Evolutionary conservation across 371 early-diverging fungal species (phyloP).

Genomic region (Lichtheimia ornata): DNA sequence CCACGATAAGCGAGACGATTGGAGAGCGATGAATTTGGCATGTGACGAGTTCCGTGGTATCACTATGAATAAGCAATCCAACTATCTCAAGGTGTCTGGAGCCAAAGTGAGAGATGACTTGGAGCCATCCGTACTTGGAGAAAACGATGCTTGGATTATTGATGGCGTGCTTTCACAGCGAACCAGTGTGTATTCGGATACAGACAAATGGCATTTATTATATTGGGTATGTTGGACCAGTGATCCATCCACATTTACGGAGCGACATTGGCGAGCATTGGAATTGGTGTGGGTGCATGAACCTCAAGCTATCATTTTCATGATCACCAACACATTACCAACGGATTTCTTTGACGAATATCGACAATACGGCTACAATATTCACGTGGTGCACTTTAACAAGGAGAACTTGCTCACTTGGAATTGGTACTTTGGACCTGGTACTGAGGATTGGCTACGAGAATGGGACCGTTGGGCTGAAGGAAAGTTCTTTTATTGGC

Average conservation of each 20-base stretch:
- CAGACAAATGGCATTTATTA: conserved; percentile 59
- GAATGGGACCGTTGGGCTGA: conserved; percentile 63
- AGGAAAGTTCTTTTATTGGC: conserved; percentile 59
- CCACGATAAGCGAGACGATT: conserved; percentile 50
- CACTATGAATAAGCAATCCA: conserved; percentile 26
- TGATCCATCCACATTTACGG: conserved; percentile 57
- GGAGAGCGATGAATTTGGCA: conserved; percentile 49
- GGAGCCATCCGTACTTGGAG: conserved; percentile 35
- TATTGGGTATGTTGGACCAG: conserved; percentile 74
- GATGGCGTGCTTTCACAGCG: conserved; percentile 52
- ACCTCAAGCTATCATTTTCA: conserved; percentile 60
- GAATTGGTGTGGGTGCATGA: conserved; percentile 70
- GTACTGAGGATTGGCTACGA: conserved; percentile 60
- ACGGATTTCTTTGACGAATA: conserved; percentile 57
- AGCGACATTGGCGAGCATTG: conserved; percentile 66
- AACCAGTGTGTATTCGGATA: conserved; percentile 58
- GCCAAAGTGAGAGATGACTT: conserved; percentile 40
- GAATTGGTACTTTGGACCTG: conserved; percentile 65
- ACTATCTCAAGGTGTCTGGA: conserved; percentile 24
- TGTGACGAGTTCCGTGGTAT: conserved; percentile 59
- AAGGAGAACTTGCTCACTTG: conserved; percentile 58
- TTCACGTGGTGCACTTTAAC: conserved; percentile 58
- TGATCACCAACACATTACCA: conserved; percentile 61
- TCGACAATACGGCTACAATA: conserved; percentile 57
- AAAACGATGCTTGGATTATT: conserved; percentile 65